Conservation (phyloP, 1,284 basidiomycete genomes). For the Cryptococcus jaspeensis region DNA sequence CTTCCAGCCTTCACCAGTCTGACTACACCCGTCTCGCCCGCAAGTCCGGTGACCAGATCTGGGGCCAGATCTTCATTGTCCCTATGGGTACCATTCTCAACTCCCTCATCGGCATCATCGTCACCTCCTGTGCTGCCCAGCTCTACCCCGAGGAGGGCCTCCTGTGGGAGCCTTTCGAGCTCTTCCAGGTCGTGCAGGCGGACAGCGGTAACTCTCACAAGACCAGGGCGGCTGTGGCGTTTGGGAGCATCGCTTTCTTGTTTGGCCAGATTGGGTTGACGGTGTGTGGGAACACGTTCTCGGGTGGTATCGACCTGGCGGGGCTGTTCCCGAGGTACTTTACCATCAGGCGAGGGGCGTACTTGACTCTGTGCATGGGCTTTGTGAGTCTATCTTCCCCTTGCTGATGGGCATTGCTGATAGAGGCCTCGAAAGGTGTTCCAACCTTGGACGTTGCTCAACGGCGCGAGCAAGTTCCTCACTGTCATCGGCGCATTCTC, state of each 20-base stretch:
- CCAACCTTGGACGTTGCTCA: no score
- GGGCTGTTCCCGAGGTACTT: no score
- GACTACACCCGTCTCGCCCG: slow-evolving; percentile 37
- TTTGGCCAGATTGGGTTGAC: neutral
- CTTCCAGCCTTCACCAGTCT: no score
- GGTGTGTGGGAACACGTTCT: no score
- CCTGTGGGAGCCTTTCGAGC: slow-evolving; percentile 48
- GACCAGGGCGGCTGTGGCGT: neutral
- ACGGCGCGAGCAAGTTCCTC: no score
- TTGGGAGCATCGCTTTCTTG: neutral
- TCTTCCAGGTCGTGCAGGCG: slow-evolving; percentile 42
- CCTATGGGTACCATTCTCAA: slow-evolving; percentile 45
- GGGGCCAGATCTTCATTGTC: slow-evolving; percentile 33
- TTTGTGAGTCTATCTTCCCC: no score
- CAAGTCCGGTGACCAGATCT: slow-evolving; percentile 25
- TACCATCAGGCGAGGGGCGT: no score
- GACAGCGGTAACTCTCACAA: slow-evolving; percentile 28
- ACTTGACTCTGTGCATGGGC: no score
- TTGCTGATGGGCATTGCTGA: no score
- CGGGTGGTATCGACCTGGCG: no score
- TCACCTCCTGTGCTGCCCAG: slow-evolving; percentile 40
- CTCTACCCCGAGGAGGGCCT: slow-evolving; percentile 45
- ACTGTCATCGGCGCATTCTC: no score
- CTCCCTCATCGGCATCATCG: slow-evolving; percentile 50
- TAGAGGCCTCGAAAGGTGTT: no score